Base-by-base conservation (phyloP, 2,329 filamentous ascomycete genomes). In the Aquanectria penicillioides region DNA sequence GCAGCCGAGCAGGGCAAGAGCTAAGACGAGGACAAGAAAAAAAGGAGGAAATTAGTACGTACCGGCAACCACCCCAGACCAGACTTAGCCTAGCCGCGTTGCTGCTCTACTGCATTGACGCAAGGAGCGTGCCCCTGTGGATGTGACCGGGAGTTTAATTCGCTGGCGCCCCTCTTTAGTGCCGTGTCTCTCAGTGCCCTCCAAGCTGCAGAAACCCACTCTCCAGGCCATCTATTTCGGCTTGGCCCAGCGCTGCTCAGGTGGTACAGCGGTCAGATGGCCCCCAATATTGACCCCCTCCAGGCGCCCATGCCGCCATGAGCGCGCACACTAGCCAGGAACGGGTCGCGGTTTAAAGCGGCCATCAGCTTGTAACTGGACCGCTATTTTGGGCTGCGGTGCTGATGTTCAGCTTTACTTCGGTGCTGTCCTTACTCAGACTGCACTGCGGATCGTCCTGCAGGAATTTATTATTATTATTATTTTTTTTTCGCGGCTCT, bases 351-450 rank as follows among this genome's bases (percentile, higher is more conserved):
- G 11, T 13, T 38, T 52, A 57, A 57, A 57, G 54, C 54, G 41
- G 54, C 47, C 47, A 51, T n/a, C 9, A n/a, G 8, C 22, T 26
- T 31, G 26, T 15, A 26, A 17, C 40, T 11, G 22, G 33, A 9
- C 23, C 47, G 20, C 54, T 51, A 57, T 57, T 51, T 57, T 50
- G 37, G 54, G 47, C 44, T 38, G 25, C 36, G 22, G 36, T 22
- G 13, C 33, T 31, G 20, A 20, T 20, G 26, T 40, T 46, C 33
- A 51, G 40, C 40, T 52, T n/a, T 31, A 26, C 31, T 15, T 20
- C 47, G 41, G 40, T 8, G 22, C 25, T 50, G 22, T 13, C 18
- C 18, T 12, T 22, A 23, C 22, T 40, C 6, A n/a, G n/a, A n/a
- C n/a, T n/a, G n/a, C n/a, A n/a, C n/a, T n/a, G n/a, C 4, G 26